Evolutionary conservation across 371 early-diverging fungal species (phyloP), one percentile per base, ranked within the genome.

Genomic region (Mucor mucedo): DNA sequence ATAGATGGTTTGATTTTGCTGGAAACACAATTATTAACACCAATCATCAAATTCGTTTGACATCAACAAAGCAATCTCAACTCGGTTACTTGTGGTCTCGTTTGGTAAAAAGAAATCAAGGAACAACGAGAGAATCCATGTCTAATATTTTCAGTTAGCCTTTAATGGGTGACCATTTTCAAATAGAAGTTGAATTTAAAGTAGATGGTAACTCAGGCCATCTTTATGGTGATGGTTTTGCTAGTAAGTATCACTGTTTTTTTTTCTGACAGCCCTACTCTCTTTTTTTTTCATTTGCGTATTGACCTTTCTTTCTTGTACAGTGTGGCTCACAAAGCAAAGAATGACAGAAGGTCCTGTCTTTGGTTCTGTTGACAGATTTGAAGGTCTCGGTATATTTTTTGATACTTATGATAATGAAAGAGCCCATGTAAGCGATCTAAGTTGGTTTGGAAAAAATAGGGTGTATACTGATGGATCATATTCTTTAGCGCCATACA

Each of bases 381-480:
- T 96, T 71, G 85, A 88, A 47, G 99, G 99, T 2, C 83, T 98
- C 14, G 98, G 97, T 39, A 65, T 98, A 57, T 93, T 98, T 68
- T 96, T 98, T 69, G 99, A 98, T 76, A 96, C 98, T 32, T 98
- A 95, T 76, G 87, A 93, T 60, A 98, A 98, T 71, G 84, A 89
- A 58, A 74, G 88, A 58, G 90, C 93, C 62, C 76, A 84, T 58
- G 93, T 91, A 87, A 69, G 84, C 66, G 21, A 21, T 33, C 30
- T 29, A 21, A 21, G 21, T 21, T 21, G 21, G 21, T 21, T 21
- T 21, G 21, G 21, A 21, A 21, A 21, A 21, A 21, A 21, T 1
- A 21, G 21, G 21, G 27, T 28, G 28, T 47, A 4, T 33, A 5
- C 2, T 28, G 27, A 39, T 21, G 16, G 52, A 33, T 48, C 14